Base-by-base conservation (phyloP, 768 basidiomycete genomes). In the Suillus fuscotomentosus region DNA sequence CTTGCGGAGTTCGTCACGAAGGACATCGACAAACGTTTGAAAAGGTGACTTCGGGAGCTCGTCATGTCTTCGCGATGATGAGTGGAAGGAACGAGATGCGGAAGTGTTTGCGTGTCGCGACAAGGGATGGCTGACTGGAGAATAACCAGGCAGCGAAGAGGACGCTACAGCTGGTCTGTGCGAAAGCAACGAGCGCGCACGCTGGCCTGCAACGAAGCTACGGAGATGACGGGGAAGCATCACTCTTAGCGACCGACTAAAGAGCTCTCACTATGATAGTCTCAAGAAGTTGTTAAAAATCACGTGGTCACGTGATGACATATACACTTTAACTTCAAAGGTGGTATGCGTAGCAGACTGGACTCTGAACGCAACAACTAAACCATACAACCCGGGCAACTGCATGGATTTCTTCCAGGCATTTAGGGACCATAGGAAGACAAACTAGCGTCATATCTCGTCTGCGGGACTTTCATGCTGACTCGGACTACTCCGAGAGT, bases 11-110 rank as follows among this genome's bases (percentile, higher is more conserved):
- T 99, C 97, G 61, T 97, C 95, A 69, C 85, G 88, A 53, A 99
- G 81, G 22, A 96, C 95, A 41, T 99, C 92, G 9, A 98, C 95
- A 69, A 99, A 99, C 2, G 95, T 95, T 76, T 93, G 90, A 72
- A 97, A 98, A 1, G 97, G 97, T 5, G 95, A 97, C 74, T 92
- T 94, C 5, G 92, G 91, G 5, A 84, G 75, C 70, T 94, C 91
- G 67, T 88, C 79, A 48, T 76, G 81, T 38, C 82, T 81, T 51
- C 83, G 80, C 45, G 89, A 79, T 36, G 91, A 89, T 36, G 90
- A 83, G 71, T 92, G 90, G 71, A 92, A 91, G 15, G 76, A 78
- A 59, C 71, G 71, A 34, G 66, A 65, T 9, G 70, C 38, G 13
- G 36, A 65, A 65, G 39, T 69, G 62, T 15, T 53, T 54, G 50